A percentile compares a stretch with the other conserved stretches of the same genome.
Evolutionary conservation across 331 rosid species (phyloP).

Genomic region (Telfairia occidentalis): DNA sequence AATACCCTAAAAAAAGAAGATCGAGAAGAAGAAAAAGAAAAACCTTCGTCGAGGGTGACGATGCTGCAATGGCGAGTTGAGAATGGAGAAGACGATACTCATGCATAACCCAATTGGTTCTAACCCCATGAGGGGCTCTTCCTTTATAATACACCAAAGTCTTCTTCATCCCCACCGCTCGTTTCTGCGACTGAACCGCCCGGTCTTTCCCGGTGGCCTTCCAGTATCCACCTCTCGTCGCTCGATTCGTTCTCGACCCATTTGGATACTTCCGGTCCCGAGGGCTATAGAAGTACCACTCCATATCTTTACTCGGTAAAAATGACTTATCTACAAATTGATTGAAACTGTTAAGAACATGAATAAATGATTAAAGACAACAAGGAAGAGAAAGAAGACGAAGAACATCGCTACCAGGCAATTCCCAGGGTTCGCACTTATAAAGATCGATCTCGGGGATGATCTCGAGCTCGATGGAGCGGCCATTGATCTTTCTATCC

Average conservation of each 20-base stretch:
- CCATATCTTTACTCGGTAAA: conserved; percentile 88
- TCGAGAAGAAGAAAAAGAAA: not conserved
- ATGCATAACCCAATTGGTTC: conserved; percentile 98
- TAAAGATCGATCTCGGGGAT: conserved; percentile 95
- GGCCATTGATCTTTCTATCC: conserved; percentile 77
- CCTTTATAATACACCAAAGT: conserved; percentile 89
- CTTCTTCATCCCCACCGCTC: conserved; percentile 79
- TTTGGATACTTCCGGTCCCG: conserved; percentile 91
- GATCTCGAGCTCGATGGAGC: conserved; percentile 81
- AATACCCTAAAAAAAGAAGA: conserved; percentile 1
- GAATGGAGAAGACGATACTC: conserved; percentile 65
- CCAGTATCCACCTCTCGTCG: conserved; percentile 90
- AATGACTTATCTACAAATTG: conserved; percentile 64
- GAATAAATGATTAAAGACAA: not conserved
- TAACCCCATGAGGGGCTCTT: conserved; percentile 91
- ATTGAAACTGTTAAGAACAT: not conserved
- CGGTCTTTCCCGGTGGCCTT: conserved; percentile 96
- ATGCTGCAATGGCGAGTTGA: conserved; percentile 13
- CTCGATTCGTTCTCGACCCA: conserved; percentile 90
- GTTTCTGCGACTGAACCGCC: conserved; percentile 55
- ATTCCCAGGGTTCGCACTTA: conserved; percentile 98
- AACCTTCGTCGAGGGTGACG: conserved; percentile 52
- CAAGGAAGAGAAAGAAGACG: not conserved
- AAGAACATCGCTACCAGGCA: conserved; percentile 63
- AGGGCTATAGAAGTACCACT: conserved; percentile 95